Evolutionary conservation across 345 rosid genomes (phyloP).

Genomic region (Aquilaria malaccensis): DNA sequence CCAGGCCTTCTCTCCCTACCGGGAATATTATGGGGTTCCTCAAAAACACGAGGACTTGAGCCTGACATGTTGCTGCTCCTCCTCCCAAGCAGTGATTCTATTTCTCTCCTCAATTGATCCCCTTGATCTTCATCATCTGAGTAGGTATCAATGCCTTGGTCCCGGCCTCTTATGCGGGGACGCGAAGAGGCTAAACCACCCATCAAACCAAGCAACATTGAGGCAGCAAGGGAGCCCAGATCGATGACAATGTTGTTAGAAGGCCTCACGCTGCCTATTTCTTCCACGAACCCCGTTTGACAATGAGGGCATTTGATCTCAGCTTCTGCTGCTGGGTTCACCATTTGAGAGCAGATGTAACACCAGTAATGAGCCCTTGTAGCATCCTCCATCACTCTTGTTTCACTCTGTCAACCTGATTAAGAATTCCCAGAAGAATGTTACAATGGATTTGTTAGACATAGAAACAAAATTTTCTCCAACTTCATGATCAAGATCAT

Average conservation of each 20-base stretch:
- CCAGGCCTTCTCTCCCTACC: conserved; percentile 14
- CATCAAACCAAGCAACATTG: conserved; percentile 32
- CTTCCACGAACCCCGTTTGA: conserved; percentile 51
- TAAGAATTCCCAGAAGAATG: not conserved
- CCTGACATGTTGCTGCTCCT: conserved; percentile 18
- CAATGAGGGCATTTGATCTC: conserved; percentile 49
- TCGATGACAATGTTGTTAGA: conserved; percentile 15
- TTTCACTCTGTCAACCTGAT: conserved; percentile 10
- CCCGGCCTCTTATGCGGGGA: conserved; percentile 13
- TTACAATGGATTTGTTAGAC: too few relatives aligned
- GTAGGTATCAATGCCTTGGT: conserved; percentile 11
- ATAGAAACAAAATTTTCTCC: too few relatives aligned
- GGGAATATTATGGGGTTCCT: conserved; percentile 8
- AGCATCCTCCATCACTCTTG: conserved; percentile 47
- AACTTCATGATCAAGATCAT: too few relatives aligned
- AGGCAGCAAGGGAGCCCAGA: conserved; percentile 30
- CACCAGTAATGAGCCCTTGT: conserved; percentile 52
- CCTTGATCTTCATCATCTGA: conserved; percentile 8
- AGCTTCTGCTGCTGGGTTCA: conserved; percentile 34
- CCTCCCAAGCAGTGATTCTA: conserved; percentile 18
- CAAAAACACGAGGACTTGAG: conserved; percentile 3
- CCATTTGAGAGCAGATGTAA: conserved; percentile 45
- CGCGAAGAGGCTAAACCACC: conserved; percentile 22
- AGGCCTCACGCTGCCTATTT: conserved; percentile 19
- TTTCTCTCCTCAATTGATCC: conserved; percentile 22